Evolutionary conservation across 148 eudicot genomes (phyloP).

Genomic region (Diospyros kaki): DNA sequence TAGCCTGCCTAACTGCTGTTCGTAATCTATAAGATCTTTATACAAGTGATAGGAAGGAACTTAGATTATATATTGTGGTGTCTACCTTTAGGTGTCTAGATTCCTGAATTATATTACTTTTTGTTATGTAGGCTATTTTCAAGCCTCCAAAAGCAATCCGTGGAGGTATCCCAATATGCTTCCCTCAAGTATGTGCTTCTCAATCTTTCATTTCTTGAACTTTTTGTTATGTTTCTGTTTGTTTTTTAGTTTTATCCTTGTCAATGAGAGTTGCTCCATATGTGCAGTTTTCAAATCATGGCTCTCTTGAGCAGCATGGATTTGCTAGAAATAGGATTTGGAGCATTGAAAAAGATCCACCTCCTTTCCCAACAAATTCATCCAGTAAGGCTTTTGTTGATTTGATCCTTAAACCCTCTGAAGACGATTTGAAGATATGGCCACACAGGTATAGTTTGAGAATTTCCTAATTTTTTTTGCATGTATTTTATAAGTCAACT

Average conservation of each 20-base stretch:
- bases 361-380: constrained; percentile 49
- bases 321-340: constrained; percentile 90
- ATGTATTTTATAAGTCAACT: neutral
- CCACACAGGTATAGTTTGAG: constrained; percentile 54
- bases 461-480: neutral
- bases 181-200: constrained; percentile 73
- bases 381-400: constrained; percentile 58
- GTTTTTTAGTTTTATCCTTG: neutral
- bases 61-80: constrained; percentile 1
- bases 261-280: constrained; percentile 9
- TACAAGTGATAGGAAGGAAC: neutral
- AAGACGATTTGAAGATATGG: constrained; percentile 81
- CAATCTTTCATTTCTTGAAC: constrained; percentile 3
- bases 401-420: constrained; percentile 81
- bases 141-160: constrained; percentile 95
- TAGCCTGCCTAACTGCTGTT: neutral
- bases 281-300: constrained; percentile 70
- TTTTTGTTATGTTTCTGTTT: neutral
- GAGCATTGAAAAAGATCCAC: constrained; percentile 61
- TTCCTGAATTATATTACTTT: neutral
- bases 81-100: constrained; percentile 6
- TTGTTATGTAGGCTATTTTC: constrained; percentile 64
- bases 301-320: constrained; percentile 80
- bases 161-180: constrained; percentile 96
- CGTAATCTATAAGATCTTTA: neutral